Evolutionary conservation across 805 yeast species (phyloP).

Genomic region (Blastobotrys muscicola): DNA sequence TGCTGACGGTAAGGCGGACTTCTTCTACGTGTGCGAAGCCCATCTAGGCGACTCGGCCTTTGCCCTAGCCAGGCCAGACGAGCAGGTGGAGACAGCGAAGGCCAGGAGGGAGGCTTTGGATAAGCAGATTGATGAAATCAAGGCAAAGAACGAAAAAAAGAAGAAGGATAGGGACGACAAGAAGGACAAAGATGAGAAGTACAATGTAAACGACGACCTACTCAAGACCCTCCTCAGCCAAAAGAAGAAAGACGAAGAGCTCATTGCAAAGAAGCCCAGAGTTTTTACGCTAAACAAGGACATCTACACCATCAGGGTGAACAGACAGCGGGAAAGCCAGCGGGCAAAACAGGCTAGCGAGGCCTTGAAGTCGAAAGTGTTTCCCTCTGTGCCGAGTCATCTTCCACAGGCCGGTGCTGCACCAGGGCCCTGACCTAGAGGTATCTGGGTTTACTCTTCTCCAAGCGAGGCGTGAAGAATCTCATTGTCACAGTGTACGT

Average conservation of each 20-base stretch:
- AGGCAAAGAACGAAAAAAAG: slow-evolving; percentile 16
- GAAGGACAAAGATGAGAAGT: slow-evolving; percentile 10
- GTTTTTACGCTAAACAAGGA: slow-evolving; percentile 33
- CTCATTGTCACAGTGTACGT: too few relatives aligned
- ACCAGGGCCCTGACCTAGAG: background rate
- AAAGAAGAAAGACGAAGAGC: slow-evolving; percentile 13
- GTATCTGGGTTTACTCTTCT: background rate
- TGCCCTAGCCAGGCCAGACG: slow-evolving; percentile 34
- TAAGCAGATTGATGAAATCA: slow-evolving; percentile 27
- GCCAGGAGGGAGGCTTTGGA: slow-evolving; percentile 17
- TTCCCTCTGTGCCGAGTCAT: slow-evolving; percentile 29
- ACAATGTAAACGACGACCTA: slow-evolving; percentile 7
- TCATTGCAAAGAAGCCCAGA: slow-evolving; percentile 31
- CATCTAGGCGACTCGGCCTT: slow-evolving; percentile 43
- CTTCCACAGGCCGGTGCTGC: slow-evolving; percentile 4
- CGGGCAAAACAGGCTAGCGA: slow-evolving; percentile 24
- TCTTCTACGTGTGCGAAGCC: slow-evolving; percentile 42
- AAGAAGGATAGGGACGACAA: slow-evolving; percentile 14
- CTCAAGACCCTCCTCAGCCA: slow-evolving; percentile 3
- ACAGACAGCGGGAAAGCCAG: slow-evolving; percentile 20
- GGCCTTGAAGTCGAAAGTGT: slow-evolving; percentile 24
- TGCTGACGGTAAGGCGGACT: slow-evolving; percentile 37
- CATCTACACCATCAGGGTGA: slow-evolving; percentile 35
- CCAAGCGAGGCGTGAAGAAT: background rate
- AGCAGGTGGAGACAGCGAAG: slow-evolving; percentile 29